Evolutionary conservation across 179 eudicot genomes (phyloP), one percentile per base, ranked within the genome.

Genomic region (Actinidia arguta): DNA sequence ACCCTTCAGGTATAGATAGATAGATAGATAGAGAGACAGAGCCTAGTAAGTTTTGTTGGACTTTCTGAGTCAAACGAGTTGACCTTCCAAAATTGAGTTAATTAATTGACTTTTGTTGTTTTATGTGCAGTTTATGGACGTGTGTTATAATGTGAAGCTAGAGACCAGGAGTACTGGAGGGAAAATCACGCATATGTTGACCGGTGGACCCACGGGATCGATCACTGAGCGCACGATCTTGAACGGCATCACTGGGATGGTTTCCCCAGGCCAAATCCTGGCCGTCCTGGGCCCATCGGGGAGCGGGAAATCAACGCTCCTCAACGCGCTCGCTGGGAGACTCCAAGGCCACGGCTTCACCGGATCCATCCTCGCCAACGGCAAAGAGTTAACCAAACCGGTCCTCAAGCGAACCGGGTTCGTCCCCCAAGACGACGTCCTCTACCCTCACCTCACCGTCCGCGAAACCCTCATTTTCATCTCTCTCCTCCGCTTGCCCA

Each of bases 211-310:
- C 44, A 63, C 86, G 12, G 0, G 36, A 71, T 47, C 93, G 74
- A 78, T 78, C 51, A 85, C 89, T 16, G 91, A 90, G 76, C 82
- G 86, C 1, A 90, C 90, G 0, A 92, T 95, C 44, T 39, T 95
- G 17, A 86, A 87, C 63, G 90, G 90, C n/a, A 85, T 95, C 25
- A 92, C 96, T 0, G 98, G 98, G 39, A 86, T 81, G 86, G 98
- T 91, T 0, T 71, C 78, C 44, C 98, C 98, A 3, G 98, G 98
- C 10, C 92, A 92, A 55, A 84, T 95, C 86, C 77, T 95, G 31
- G 98, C 98, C 84, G 85, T 95, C 24, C 92, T 95, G 0, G 98
- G 98, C 44, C 98, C 98, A 52, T 95, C 98, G 0, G 98, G 98
- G 4, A 92, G 98, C 71, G 98, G 98, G 3, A 95, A 95, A 85